Percentiles rank a stretch among this genome's conserved stretches.
phyloP scores from a whole-genome alignment of 2,329 filamentous ascomycete species.

The Aspergillus hiratsukae region DNA sequence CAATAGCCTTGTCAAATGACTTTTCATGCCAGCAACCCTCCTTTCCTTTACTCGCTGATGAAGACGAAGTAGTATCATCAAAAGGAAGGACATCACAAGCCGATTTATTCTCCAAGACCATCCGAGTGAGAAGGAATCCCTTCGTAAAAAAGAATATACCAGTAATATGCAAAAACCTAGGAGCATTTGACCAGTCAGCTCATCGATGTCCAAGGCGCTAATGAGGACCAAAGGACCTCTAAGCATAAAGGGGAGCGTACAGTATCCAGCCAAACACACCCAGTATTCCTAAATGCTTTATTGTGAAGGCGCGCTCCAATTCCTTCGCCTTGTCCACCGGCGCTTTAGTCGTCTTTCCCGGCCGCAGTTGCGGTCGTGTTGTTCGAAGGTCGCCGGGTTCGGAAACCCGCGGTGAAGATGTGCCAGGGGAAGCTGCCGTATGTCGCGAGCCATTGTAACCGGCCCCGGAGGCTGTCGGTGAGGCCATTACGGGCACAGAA shows the following conservation, averaged over 20 bases:
- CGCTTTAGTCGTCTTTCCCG: constrained; percentile 20
- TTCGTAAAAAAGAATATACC: constrained; percentile 91
- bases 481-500: constrained; percentile 7
- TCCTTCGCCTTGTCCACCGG: constrained; percentile 26
- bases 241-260: constrained; percentile 24
- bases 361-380: constrained; percentile 6
- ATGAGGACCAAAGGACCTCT: neutral
- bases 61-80: constrained; percentile 30
- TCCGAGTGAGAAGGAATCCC: constrained; percentile 85
- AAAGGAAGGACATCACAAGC: constrained; percentile 66
- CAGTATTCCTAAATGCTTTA: constrained; percentile 34
- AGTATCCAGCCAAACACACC: constrained; percentile 38
- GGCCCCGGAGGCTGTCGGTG: constrained; percentile 5
- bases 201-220: neutral
- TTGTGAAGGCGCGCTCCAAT: constrained; percentile 36
- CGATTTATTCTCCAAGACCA: constrained; percentile 73
- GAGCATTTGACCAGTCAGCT: neutral
- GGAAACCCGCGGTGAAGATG: constrained; percentile 6
- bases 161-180: constrained; percentile 64
- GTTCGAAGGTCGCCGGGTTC: constrained; percentile 9
- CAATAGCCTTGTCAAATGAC: constrained; percentile 84
- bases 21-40: constrained; percentile 94
- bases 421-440: neutral
- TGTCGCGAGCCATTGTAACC: constrained; percentile 5
- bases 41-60: constrained; percentile 30